phyloP scores from a whole-genome alignment of 2,329 filamentous ascomycete species.

The Alternaria metachromatica region DNA sequence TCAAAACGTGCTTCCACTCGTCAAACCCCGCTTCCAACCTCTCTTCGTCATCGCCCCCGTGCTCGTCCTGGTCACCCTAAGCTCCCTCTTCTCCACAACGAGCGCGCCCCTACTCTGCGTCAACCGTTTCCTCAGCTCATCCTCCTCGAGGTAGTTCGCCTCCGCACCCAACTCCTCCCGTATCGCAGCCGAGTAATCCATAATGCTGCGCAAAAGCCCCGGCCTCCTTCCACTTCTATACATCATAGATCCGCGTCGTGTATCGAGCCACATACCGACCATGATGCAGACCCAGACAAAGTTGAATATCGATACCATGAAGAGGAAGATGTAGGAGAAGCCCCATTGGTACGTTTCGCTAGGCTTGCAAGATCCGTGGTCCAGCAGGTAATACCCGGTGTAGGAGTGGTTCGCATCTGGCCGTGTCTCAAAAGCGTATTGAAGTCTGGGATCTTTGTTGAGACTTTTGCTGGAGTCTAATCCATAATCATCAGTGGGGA shows the following conservation, averaged over 20 bases:
- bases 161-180: constrained; percentile 35
- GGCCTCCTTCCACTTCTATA: constrained; percentile 38
- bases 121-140: constrained; percentile 27
- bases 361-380: constrained; percentile 38
- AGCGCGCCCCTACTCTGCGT: constrained; percentile 29
- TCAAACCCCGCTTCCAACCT: constrained; percentile 30
- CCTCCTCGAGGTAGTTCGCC: constrained; percentile 27
- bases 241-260: constrained; percentile 34
- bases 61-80: constrained; percentile 29
- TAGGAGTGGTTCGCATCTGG: constrained; percentile 27
- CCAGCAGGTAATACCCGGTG: constrained; percentile 24
- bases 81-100: constrained; percentile 32
- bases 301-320: constrained; percentile 44
- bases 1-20: constrained; percentile 40
- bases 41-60: constrained; percentile 10
- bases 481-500: background rate
- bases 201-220: constrained; percentile 35
- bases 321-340: constrained; percentile 46
- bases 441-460: background rate
- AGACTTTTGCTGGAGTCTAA: background rate
- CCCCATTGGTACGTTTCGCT: constrained; percentile 45
- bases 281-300: constrained; percentile 44
- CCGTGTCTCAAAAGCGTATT: constrained; percentile 11
- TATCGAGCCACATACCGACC: constrained; percentile 44
- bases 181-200: constrained; percentile 37